Conservation (phyloP, 2,329 filamentous ascomycete genomes). For the Raffaelea deltoideospora region DNA sequence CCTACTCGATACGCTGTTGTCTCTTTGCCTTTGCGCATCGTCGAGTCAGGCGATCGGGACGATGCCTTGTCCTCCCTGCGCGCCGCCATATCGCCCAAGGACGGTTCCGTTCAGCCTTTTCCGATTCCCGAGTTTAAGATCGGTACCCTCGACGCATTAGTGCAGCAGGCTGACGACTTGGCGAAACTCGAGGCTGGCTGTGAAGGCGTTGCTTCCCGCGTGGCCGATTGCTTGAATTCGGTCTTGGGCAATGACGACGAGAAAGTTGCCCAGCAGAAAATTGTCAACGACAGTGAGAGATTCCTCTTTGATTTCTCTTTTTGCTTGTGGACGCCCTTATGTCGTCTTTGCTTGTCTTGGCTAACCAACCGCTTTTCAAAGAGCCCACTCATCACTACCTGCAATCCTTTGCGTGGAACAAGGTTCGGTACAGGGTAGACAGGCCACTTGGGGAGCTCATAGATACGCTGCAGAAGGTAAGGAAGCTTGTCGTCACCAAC, state of each 20-base stretch:
- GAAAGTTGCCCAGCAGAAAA: slow-evolving; percentile 74
- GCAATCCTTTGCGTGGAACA: slow-evolving; percentile 86
- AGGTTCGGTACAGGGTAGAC: slow-evolving; percentile 90
- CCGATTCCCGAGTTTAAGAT: slow-evolving; percentile 92
- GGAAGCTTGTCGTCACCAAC: background rate
- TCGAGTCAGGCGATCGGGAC: slow-evolving; percentile 63
- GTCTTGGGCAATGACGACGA: slow-evolving; percentile 75
- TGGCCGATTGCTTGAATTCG: slow-evolving; percentile 68
- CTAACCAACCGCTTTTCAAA: too few relatives aligned
- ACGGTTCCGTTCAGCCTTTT: slow-evolving; percentile 63
- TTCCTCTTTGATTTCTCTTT: background rate
- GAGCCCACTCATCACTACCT: slow-evolving; percentile 95
- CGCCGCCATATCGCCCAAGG: slow-evolving; percentile 56
- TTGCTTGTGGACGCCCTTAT: background rate
- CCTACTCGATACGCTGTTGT: slow-evolving; percentile 65
- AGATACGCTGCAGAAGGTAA: slow-evolving; percentile 73
- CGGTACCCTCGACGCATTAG: slow-evolving; percentile 83
- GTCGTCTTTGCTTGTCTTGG: background rate
- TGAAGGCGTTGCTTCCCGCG: slow-evolving; percentile 71
- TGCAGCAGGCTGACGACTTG: slow-evolving; percentile 92
- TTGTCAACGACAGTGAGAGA: slow-evolving; percentile 70
- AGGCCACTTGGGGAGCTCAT: slow-evolving; percentile 79
- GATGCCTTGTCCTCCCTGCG: slow-evolving; percentile 68
- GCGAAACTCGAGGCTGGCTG: slow-evolving; percentile 72
- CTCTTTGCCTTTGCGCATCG: slow-evolving; percentile 77